Base-by-base conservation (phyloP, 2,329 filamentous ascomycete genomes). In the Lachnellula cervina region DNA sequence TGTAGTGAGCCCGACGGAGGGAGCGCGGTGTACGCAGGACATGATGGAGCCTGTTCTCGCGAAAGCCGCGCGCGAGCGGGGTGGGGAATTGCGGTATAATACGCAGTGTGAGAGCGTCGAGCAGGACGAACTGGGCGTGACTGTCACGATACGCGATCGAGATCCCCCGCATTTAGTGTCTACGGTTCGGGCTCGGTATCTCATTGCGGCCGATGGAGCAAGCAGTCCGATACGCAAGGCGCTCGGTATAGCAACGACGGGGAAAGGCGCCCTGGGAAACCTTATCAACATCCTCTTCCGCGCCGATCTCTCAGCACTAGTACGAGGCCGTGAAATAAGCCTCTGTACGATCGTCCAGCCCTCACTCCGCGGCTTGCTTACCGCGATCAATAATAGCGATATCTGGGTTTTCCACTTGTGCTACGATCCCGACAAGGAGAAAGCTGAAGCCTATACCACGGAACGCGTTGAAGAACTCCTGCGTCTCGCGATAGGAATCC, bases 171-270 rank as follows among this genome's bases (percentile, higher is more conserved):
- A 19, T 1, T 2, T 4, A 32, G 45, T 35, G 7, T 59, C 47
- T 1, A 62, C 55, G 5, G 50, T 75, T n/a, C 52, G 52, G 2
- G 69, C 66, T 7, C 62, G 68, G 2, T 75, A 75, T 52, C 60
- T 74, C 17, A 68, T 76, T 17, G 71, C 71, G 13, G 71, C 70
- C 34, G 74, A 75, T 49, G 73, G 73, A 11, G 67, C 66, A 9
- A 52, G 58, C 28, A 71, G 69, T 54, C 59, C 55, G 0, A 59
- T 72, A 4, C 59, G 68, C 23, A 57, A 66, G 55, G 45, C 59
- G 19, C 64, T 73, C 16, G 61, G 62, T 3, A 66, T 72, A 25
- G 28, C 52, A 4, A 63, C 60, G 13, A 65, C 63, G 2, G 72
- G 70, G 1, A 58, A 62, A 23, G 70, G 71, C 1, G 56, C 63